Conservation (phyloP, 1,284 basidiomycete species). For the Earliella scabrosa region DNA sequence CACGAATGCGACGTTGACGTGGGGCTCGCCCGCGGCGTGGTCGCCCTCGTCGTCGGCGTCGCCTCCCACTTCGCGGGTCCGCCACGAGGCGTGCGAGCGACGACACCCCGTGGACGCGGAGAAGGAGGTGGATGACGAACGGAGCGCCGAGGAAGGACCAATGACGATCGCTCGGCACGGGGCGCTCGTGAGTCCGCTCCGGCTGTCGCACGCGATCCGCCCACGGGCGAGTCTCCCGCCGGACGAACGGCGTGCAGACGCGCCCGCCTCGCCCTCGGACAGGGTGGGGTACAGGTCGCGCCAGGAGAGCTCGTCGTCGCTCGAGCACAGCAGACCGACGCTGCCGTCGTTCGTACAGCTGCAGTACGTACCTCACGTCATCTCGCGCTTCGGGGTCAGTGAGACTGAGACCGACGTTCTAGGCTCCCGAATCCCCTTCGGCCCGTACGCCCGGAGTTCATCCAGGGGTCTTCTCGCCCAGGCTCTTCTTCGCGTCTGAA, state of each 20-base stretch:
- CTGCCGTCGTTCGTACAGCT: not conserved
- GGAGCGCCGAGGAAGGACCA: constrained; percentile 1
- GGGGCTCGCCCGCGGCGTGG: constrained; percentile 10
- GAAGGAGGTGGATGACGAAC: not conserved
- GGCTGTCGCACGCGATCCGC: not conserved
- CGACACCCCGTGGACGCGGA: constrained; percentile 3
- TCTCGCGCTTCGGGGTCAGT: not conserved
- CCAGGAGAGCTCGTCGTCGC: constrained; percentile 2
- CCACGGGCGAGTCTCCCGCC: not conserved
- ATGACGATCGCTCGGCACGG: not conserved
- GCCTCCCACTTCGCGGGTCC: not conserved
- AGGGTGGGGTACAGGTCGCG: not conserved
- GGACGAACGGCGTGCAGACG: not conserved
- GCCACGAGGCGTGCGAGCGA: constrained; percentile 2
- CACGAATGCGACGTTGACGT: constrained; percentile 10
- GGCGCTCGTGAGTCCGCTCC: not conserved
- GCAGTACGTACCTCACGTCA: constrained; percentile 1
- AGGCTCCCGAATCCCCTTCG: not conserved
- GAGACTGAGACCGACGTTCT: not conserved
- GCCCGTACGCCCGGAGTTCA: constrained; percentile 8
- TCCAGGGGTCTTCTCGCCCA: constrained; percentile 11
- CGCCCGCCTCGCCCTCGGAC: not conserved
- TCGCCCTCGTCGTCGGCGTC: constrained; percentile 12
- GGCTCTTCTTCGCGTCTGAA: not conserved
- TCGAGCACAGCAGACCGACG: not conserved